Percentiles rank a stretch among this genome's conserved stretches.
Evolutionary conservation across 1,284 basidiomycete genomes (phyloP).

Genomic region (Butyriboletus appendiculatus): DNA sequence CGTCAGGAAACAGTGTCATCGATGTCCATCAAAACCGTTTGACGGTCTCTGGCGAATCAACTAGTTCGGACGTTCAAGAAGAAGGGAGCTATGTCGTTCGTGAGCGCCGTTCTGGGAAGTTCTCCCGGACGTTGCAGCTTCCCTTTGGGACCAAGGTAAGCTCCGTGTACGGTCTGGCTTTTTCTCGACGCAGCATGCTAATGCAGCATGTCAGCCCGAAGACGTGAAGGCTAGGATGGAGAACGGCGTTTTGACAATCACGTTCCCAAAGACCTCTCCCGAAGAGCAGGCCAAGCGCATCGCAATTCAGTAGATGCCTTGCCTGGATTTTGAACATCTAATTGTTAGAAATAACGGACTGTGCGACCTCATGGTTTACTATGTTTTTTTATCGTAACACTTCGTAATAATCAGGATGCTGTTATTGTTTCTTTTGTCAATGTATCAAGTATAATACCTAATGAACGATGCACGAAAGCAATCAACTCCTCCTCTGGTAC

Average conservation of each 20-base stretch:
- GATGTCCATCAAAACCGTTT: slow-evolving; percentile 40
- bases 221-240: slow-evolving; percentile 23
- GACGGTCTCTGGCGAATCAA: slow-evolving; percentile 39
- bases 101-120: slow-evolving; percentile 39
- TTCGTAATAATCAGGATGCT: too few species aligned
- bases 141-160: slow-evolving; percentile 40
- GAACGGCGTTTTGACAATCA: slow-evolving; percentile 33
- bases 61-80: slow-evolving; percentile 28
- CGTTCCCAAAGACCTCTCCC: slow-evolving; percentile 30
- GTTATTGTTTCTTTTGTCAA: too few species aligned
- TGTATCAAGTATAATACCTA: too few species aligned
- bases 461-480: too few species aligned
- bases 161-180: too few species aligned
- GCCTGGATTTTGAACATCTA: not conserved
- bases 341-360: too few species aligned
- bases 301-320: not conserved
- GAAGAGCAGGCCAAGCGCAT: slow-evolving; percentile 15
- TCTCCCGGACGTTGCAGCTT: slow-evolving; percentile 24
- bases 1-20: slow-evolving; percentile 41
- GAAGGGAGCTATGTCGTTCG: slow-evolving; percentile 37
- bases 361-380: too few species aligned
- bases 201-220: slow-evolving; percentile 6
- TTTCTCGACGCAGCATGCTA: not conserved
- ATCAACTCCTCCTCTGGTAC: too few species aligned
- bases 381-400: too few species aligned